Conservation (phyloP, 1,284 basidiomycete species). For the Melampsora larici-populina region DNA sequence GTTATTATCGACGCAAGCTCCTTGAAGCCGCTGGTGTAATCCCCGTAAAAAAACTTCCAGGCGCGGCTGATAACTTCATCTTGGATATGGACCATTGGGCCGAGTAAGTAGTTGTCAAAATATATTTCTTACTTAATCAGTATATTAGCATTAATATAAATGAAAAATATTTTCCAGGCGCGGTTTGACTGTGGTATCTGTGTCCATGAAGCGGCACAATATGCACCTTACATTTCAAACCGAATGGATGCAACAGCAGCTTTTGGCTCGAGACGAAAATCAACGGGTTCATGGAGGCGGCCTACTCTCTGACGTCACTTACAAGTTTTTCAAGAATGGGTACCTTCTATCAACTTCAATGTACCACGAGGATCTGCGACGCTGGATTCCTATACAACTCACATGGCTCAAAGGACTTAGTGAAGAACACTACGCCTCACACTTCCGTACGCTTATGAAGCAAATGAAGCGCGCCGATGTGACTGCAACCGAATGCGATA, state of each 20-base stretch:
- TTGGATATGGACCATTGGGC: not conserved
- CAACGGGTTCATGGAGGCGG: not conserved
- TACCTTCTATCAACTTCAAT: conserved; percentile 7
- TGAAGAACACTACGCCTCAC: not conserved
- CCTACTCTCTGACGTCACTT: conserved; percentile 3
- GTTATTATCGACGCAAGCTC: too few relatives aligned
- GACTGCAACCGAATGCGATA: not conserved
- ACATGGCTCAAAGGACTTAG: not conserved
- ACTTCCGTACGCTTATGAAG: not conserved
- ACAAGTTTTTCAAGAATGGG: not conserved
- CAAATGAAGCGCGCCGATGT: not conserved
- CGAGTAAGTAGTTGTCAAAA: not conserved
- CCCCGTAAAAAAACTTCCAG: too few relatives aligned
- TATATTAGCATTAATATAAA: too few relatives aligned
- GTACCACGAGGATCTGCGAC: not conserved
- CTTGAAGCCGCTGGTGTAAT: too few relatives aligned
- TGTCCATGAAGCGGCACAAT: not conserved
- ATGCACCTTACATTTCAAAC: too few relatives aligned
- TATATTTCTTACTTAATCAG: not conserved
- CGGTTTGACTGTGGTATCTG: not conserved
- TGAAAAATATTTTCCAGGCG: not conserved
- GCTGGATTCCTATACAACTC: conserved; percentile 10
- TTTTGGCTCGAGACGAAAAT: not conserved
- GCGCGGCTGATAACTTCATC: not conserved
- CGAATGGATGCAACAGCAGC: too few relatives aligned